phyloP scores from a whole-genome alignment of 768 basidiomycete genomes.

The Cubamyces lactineus region DNA sequence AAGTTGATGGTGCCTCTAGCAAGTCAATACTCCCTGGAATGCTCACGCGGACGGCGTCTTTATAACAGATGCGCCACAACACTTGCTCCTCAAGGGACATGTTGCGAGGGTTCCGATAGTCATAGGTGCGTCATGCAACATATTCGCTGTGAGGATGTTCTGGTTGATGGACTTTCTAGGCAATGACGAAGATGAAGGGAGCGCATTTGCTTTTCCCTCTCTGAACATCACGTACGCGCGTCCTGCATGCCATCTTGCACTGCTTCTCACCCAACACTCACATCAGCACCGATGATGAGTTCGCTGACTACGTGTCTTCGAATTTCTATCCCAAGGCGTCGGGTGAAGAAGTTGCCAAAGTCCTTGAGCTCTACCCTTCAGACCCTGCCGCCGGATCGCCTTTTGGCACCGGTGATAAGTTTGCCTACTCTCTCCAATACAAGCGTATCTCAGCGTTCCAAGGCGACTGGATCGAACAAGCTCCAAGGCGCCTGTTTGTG shows the following conservation, averaged over 20 bases:
- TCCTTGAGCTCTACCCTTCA: slow-evolving; percentile 21
- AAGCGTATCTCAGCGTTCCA: slow-evolving; percentile 34
- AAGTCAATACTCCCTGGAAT: slow-evolving; percentile 19
- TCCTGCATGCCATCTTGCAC: background rate
- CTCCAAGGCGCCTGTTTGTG: slow-evolving; percentile 23
- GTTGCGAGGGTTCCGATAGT: slow-evolving; percentile 26
- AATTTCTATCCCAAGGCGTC: slow-evolving; percentile 8
- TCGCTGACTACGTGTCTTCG: background rate
- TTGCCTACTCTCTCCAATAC: slow-evolving; percentile 24
- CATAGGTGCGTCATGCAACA: slow-evolving; percentile 8
- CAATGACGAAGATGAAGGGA: slow-evolving; percentile 28
- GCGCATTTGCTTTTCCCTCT: slow-evolving; percentile 15
- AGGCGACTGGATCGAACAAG: slow-evolving; percentile 31
- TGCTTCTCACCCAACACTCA: too few species aligned
- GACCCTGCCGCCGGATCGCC: slow-evolving; percentile 29
- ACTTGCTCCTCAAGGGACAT: slow-evolving; percentile 13
- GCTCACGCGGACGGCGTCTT: slow-evolving; percentile 27
- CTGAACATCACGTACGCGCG: slow-evolving; percentile 19
- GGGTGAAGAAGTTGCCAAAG: background rate
- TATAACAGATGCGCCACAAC: slow-evolving; percentile 18
- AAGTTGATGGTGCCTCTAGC: background rate
- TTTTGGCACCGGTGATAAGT: slow-evolving; percentile 25
- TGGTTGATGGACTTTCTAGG: background rate
- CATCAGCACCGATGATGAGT: slow-evolving; percentile 15
- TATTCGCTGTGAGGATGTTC: background rate